Evolutionary conservation across 805 yeast species (phyloP).

Genomic region (Nakazawaea pomicola): DNA sequence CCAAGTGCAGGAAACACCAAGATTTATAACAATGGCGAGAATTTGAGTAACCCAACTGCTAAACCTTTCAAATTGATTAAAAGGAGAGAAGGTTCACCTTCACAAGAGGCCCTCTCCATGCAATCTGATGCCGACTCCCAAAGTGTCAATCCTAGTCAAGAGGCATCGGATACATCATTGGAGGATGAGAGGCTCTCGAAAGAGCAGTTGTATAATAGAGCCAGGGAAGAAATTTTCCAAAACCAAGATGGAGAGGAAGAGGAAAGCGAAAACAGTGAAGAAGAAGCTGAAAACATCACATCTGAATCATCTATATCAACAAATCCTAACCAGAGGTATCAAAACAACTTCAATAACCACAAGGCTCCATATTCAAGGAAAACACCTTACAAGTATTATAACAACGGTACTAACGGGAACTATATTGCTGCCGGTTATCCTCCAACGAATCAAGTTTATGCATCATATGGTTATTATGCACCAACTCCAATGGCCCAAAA

Average conservation of each 20-base stretch:
- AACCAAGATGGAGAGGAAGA: constrained; percentile 24
- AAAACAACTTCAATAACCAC: not conserved
- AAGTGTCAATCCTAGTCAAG: constrained; percentile 1
- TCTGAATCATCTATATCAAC: no score
- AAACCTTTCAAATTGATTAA: constrained; percentile 16
- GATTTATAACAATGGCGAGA: not conserved
- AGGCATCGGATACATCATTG: constrained; percentile 14
- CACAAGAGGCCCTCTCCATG: constrained; percentile 1
- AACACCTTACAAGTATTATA: constrained; percentile 1
- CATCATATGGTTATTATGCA: constrained; percentile 7
- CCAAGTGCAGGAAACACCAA: constrained; percentile 11
- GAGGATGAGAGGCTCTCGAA: constrained; percentile 33
- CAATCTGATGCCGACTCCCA: not conserved
- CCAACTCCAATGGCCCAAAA: not conserved
- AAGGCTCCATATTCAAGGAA: constrained; percentile 6
- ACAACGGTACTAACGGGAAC: not conserved
- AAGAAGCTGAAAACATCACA: constrained; percentile 7
- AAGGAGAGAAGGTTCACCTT: constrained; percentile 9
- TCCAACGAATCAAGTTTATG: not conserved
- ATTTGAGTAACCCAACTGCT: not conserved
- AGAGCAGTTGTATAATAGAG: constrained; percentile 37
- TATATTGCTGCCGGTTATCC: not conserved
- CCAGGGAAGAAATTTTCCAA: constrained; percentile 33
- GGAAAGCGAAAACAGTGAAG: constrained; percentile 18
- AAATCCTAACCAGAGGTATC: no score